Percentiles rank a stretch among this genome's conserved stretches.
Evolutionary conservation across 352 stramenopile genomes (phyloP).

Genomic region (Phytophthora palmivora): DNA sequence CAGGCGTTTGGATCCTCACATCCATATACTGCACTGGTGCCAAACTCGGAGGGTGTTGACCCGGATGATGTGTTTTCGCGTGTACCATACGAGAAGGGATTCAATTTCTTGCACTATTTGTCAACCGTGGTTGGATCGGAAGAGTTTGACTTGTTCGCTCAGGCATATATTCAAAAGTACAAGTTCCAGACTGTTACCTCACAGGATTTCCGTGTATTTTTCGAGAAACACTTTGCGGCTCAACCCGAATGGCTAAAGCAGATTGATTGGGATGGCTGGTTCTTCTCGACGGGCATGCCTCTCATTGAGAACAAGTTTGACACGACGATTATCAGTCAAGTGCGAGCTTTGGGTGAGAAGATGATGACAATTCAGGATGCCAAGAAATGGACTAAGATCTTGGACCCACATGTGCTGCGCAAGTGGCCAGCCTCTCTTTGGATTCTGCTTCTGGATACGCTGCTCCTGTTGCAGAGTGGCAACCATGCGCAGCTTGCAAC

Average conservation of each 20-base stretch:
- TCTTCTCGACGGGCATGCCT: slow-evolving; percentile 88
- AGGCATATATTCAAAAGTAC: slow-evolving; percentile 92
- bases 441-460: slow-evolving; percentile 62
- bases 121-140: slow-evolving; percentile 49
- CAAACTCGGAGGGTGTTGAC: slow-evolving; percentile 85
- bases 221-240: slow-evolving; percentile 76
- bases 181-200: slow-evolving; percentile 89
- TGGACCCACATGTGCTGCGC: slow-evolving; percentile 10
- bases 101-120: slow-evolving; percentile 83
- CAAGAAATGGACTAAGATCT: slow-evolving; percentile 30
- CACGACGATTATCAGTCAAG: slow-evolving; percentile 66
- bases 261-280: slow-evolving; percentile 95
- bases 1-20: slow-evolving; percentile 60
- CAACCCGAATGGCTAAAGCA: slow-evolving; percentile 39
- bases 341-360: slow-evolving; percentile 45
- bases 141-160: slow-evolving; percentile 83
- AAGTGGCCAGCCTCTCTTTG: slow-evolving; percentile 57
- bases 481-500: slow-evolving; percentile 21
- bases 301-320: slow-evolving; percentile 84
- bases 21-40: slow-evolving; percentile 90
- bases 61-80: slow-evolving; percentile 96
- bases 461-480: slow-evolving; percentile 44
- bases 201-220: slow-evolving; percentile 72
- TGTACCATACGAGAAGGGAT: slow-evolving; percentile 96
- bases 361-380: slow-evolving; percentile 32